Base-by-base conservation (phyloP, 2,329 filamentous ascomycete species). In the Cephalotrichum gorgonifer region DNA sequence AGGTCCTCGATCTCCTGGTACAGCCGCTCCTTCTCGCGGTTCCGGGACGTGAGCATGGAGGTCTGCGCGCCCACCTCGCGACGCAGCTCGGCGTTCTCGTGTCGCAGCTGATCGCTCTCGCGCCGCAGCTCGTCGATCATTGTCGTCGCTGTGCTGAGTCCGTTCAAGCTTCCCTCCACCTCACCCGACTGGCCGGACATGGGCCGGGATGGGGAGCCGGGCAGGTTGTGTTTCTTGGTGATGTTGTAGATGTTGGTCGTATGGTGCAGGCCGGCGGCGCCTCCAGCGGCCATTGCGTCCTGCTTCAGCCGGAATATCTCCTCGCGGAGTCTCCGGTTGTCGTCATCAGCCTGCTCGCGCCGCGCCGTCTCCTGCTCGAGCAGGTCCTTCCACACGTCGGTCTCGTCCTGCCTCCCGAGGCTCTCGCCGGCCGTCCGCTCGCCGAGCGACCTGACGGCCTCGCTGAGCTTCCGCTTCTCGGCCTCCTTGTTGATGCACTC, bases 1-100 rank as follows among this genome's bases (percentile, higher is more conserved):
- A 98, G 74, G 53, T 96, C 90, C 66, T 98, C 93, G 54, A 97
- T 97, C 63, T 98, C 91, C 61, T 95, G 88, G 64, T 97, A 95
- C 8, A 98, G 74, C 5, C 89, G 81, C 62, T 97, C 90, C 61
- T 95, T 94, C 62, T 98, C 93, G 25, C 89, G 85, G 60, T 96
- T 96, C 23, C 93, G 79, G 31, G 93, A 97, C 1, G 91, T 96
- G 30, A 98, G 76, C 88, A 98, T 97, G 0, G 90, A 96, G 1
- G 90, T 95, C 63, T 98, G 93, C 3, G 93, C 93, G 53, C 90
- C 88, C 27, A 97, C 86, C 64, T 97, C 90, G 48, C 90, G 85
- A 48, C 91, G 81, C 28, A 98, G 68, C 62, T 96, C 91, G 3
- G 88, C 88, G 58, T 96, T 97, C 60, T 97, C 91, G 60, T 91